These are phyloP conservation scores for Coelastrella sp. DNA, from an alignment of 139 green algal genomes.

Conservation along the genomic window DNA sequence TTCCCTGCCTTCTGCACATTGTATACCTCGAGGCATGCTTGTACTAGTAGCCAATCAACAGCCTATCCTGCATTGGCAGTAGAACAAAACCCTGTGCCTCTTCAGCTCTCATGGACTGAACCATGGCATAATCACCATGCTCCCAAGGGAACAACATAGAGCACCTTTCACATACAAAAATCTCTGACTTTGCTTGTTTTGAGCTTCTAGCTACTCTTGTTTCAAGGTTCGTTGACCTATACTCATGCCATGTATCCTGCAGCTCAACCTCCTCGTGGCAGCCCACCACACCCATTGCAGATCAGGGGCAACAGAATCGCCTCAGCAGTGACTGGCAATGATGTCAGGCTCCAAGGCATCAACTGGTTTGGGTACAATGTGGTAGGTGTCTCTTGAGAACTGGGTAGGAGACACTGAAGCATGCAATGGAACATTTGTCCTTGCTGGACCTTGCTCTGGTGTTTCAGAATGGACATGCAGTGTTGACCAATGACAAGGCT, in stretches of 20 bases:
- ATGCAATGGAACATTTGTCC: neutral
- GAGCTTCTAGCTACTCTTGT: neutral
- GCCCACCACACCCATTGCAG: neutral
- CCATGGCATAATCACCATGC: too few species aligned
- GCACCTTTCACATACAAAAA: too few species aligned
- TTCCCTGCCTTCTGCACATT: neutral
- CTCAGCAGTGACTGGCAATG: neutral
- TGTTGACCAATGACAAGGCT: neutral
- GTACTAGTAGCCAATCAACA: too few species aligned
- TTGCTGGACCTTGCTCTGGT: neutral
- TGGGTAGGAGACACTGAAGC: neutral
- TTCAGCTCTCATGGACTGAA: too few species aligned
- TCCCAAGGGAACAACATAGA: too few species aligned
- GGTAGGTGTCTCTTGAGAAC: neutral
- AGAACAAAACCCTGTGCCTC: too few species aligned
- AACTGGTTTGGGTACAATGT: conserved; percentile 50
- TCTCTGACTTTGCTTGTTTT: neutral
- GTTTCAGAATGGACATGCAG: neutral
- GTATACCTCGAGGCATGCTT: neutral
- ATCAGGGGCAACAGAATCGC: neutral
- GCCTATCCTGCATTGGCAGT: too few species aligned
- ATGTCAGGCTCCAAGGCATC: neutral
- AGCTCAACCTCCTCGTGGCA: conserved; percentile 31
- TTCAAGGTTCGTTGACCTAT: neutral
- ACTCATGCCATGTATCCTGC: neutral